Evolutionary conservation across 257 asterid species (phyloP), one percentile per base, ranked within the genome.

Genomic region (Verbena officinalis): DNA sequence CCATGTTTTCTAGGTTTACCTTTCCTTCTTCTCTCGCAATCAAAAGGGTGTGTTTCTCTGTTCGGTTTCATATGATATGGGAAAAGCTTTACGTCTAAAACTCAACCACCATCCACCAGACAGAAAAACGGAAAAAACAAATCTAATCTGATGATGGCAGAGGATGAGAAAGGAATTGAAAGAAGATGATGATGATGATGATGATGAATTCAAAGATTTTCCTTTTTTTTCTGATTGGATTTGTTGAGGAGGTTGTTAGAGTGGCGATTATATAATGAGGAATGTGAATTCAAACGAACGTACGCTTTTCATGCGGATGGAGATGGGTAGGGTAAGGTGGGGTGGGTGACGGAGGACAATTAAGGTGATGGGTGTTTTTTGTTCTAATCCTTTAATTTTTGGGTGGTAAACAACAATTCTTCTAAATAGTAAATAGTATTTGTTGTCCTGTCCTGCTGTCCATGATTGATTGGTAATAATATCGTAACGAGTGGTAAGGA

Each of bases 1-100:
- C 95, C 97, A 90, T 90, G 78, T 23, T 61, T 16, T 34, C 43
- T 45, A 51, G 7, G 22, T 4, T 27, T 23, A 42, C 17, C 36
- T 13, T 24, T 45, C 49, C 55, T 27, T 17, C 64, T 46, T 31
- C 16, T 27, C 59, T 73, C 62, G 30, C 4, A 9, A 49, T 16
- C 61, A 65, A 61, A 55, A n/a, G 48, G 40, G 24, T 8, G 19
- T 48, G 38, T 23, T 3, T 53, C 30, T 8, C 55, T 38, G 56
- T 57, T 52, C 56, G 53, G 67, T 36, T 39, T 36, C 62, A 76
- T 82, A 73, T 76, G 68, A 36, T 1, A 55, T 52, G 61, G 55
- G 44, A 46, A 42, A 69, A 48, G 22, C 45, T n/a, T 0, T 36
- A 43, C 54, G 3, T 62, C 55, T n/a, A 58, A 66, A 65, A 54